Base-by-base conservation (phyloP, 1,139 yeast species). In the Scheffersomyces parashehatae region DNA sequence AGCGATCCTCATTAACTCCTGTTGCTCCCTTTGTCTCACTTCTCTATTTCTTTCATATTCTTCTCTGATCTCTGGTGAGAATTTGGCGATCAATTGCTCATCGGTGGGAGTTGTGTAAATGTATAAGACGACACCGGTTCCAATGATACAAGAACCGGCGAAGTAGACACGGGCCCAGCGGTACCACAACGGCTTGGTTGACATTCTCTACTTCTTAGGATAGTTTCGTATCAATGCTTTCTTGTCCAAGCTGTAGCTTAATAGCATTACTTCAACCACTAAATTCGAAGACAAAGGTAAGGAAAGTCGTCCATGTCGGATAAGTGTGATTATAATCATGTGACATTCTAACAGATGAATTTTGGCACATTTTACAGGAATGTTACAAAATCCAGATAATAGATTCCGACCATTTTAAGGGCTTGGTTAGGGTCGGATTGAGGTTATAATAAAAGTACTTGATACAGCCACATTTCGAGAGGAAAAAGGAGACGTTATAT, bases 1-100 rank as follows among this genome's bases (percentile, higher is more conserved):
- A 2, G 81, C 91, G 28, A 85, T 80, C 48, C 77, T 79, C 79
- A 85, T 85, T 50, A 86, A 64, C 55, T 79, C 81, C 58, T 77
- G 72, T 58, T 83, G 87, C 62, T 87, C 91, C 54, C 75, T 70
- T 58, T 80, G 76, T 62, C 95, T 73, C 45, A 85, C 62, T 7
- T 70, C 82, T 53, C 75, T 76, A 58, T 85, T 85, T 43, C 74
- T 70, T 57, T 87, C 93, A 59, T 88, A 88, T 47, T 86, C 85
- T 11, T 83, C 83, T 50, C 90, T 73, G 39, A 89, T 69, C 58
- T 90, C 96, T 0, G 97, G 97, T 3, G 96, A 87, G 53, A 90
- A 77, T 41, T 77, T 66, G 14, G 83, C 80, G 36, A 90, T 77
- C 42, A 90, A 66, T 58, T 90, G 79, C 54, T 89, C 96, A 54